Evolutionary conservation across 306 rosid species (phyloP).

Genomic region (Cucurbita argyrosperma): DNA sequence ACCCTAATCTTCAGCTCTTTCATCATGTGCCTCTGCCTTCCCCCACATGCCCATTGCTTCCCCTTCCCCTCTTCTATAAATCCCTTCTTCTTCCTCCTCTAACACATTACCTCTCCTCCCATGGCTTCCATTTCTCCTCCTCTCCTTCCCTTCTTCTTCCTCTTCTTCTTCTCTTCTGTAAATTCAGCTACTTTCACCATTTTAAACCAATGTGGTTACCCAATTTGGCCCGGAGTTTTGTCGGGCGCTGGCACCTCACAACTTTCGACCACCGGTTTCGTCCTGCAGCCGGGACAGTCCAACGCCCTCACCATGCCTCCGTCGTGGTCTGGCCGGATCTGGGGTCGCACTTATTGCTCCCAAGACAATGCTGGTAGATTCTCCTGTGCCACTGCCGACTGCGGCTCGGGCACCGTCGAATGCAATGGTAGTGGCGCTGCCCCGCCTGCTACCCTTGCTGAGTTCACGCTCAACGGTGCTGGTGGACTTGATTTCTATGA

Average conservation of each 20-base stretch:
- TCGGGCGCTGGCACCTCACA: conserved; percentile 53
- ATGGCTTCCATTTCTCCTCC: conserved; percentile 13
- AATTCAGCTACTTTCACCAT: conserved; percentile 47
- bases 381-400: conserved; percentile 64
- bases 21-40: not conserved
- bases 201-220: conserved; percentile 45
- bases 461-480: conserved; percentile 66
- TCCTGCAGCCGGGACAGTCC: conserved; percentile 40
- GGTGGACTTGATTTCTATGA: conserved; percentile 69
- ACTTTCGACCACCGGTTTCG: conserved; percentile 56
- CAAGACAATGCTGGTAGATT: conserved; percentile 42
- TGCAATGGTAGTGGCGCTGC: conserved; percentile 44
- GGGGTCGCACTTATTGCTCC: conserved; percentile 69
- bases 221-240: conserved; percentile 79
- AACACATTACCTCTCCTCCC: not conserved
- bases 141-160: conserved; percentile 1
- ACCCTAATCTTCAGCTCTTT: not conserved
- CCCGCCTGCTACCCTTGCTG: conserved; percentile 60
- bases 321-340: conserved; percentile 80
- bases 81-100: not conserved
- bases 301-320: conserved; percentile 26
- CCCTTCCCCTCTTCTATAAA: no score
- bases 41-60: not conserved
- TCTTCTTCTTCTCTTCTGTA: conserved; percentile 13
- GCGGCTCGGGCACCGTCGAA: conserved; percentile 50